Evolutionary conservation across 2,329 filamentous ascomycete genomes (phyloP), one percentile per base, ranked within the genome.

Genomic region (Aspergillus sp.): DNA sequence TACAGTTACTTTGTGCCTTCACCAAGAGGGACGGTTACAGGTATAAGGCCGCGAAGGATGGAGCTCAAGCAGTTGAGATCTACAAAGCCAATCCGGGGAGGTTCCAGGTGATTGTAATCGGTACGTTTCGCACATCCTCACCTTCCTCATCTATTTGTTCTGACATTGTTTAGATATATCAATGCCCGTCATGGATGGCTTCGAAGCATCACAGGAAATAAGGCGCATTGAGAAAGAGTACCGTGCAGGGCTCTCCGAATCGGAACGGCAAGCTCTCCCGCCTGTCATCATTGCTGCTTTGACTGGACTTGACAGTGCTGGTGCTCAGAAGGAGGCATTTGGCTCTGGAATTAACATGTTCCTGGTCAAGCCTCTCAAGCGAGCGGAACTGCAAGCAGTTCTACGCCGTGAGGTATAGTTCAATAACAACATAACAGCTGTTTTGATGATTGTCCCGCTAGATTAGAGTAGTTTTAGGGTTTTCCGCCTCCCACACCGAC

Each of bases 151-250:
- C 69, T 19, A n/a, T 41, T 56, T 58, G 6, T 69, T 62, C 54
- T 64, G 62, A 49, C 42, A 20, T 19, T 21, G 53, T 25, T 25
- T 57, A 67, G 65, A 69, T 47, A 67, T 69, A n/a, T 67, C 61
- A 16, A 70, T 70, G 66, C 68, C 68, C 1, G 58, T 67, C 6
- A 70, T 70, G 66, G 64, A 70, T 48, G 68, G 47, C 14, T 49
- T 49, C 14, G 47, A 43, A 36, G 41, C 11, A 52, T 31, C 43
- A 32, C 11, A 31, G 10, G 16, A 38, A 36, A 70, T 71, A 16
- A 60, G 68, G 3, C 54, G 49, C 6, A 55, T 62, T 10, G 68
- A 69, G 40, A 55, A 52, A 17, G 53, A 60, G 19, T n/a, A 55
- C 13, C 49, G 56, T 13, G 52, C 40, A 7, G 21, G 21, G 66